Base-by-base conservation (phyloP, 1,284 basidiomycete genomes). In the Moniliella sp. region DNA sequence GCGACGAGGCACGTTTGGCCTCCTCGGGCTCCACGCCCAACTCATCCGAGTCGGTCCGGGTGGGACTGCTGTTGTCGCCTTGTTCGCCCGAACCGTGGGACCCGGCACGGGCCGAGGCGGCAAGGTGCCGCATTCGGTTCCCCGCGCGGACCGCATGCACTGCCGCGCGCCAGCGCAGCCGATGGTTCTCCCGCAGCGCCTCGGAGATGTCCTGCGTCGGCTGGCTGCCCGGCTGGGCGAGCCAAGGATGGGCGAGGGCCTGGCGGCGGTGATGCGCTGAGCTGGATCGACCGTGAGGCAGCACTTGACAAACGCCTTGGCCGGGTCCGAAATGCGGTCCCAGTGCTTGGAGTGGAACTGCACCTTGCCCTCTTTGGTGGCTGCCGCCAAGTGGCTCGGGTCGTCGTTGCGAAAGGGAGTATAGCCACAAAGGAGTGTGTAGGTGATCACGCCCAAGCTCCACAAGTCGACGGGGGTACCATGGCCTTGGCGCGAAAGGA, bases 371-470 rank as follows among this genome's bases (percentile, higher is more conserved):
- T 71, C 69, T 1, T 73, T 76, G 11, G 81, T 86, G 59, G 93
- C 83, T 19, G 72, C 69, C 30, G 79, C 69, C 31, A 93, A 68
- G 36, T 75, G 72, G 32, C 71, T 69, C 31, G 74, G 66, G 48
- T 86, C 76, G 27, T 81, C 77, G 0, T 77, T 76, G 21, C 82
- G 72, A 68, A 94, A 94, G 0, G 88, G 91, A 0, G 59, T 56
- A 37, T 59, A 57, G 10, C 56, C 56, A 28, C 51, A 59, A 5
- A 59, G 40, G 21, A 18, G 5, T 27, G 60, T 62, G 33, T 91
- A 97, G 9, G 83, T 79, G 48, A 97, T 91, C 42, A 94, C 73
- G 0, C 88, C 88, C 7, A 76, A 75, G 31, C 76, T 76, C 88
- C 88, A 94, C 25, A 88, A 64, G 59, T 94, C 88, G 7, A 93